These are phyloP conservation scores for Yarrowia keelungensis DNA, from an alignment of 805 yeast genomes.

Conservation along the genomic window DNA sequence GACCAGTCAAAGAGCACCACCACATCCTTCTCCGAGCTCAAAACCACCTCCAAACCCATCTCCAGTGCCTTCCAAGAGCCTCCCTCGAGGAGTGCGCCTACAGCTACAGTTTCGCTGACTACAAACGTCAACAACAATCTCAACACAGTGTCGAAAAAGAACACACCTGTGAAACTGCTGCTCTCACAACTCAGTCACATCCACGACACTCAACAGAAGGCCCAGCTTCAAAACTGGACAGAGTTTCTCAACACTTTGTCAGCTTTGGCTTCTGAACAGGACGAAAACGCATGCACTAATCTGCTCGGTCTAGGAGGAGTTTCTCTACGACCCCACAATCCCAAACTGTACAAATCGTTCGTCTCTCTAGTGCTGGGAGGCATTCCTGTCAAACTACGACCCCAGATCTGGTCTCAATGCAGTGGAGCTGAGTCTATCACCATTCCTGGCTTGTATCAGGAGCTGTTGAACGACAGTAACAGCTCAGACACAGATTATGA, in stretches of 20 bases:
- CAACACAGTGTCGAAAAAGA: neutral
- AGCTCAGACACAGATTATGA: conserved; percentile 16
- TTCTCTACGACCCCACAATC: conserved; percentile 6
- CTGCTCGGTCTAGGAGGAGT: conserved; percentile 54
- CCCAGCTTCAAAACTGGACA: conserved; percentile 57
- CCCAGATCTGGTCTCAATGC: conserved; percentile 61
- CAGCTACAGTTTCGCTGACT: conserved; percentile 19
- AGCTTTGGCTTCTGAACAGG: conserved; percentile 18
- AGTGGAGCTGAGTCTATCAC: conserved; percentile 56
- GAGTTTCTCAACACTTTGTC: conserved; percentile 52
- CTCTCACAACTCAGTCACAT: conserved; percentile 54
- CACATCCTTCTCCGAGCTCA: neutral
- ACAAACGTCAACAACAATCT: conserved; percentile 8
- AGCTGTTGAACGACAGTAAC: conserved; percentile 44
- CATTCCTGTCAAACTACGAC: conserved; percentile 57
- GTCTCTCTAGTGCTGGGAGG: conserved; percentile 55
- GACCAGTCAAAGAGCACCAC: neutral
- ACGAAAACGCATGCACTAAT: conserved; percentile 44
- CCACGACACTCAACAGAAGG: conserved; percentile 55
- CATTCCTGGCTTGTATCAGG: conserved; percentile 57
- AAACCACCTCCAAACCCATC: conserved; percentile 11
- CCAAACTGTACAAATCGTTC: conserved; percentile 22
- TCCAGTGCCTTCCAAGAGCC: conserved; percentile 18
- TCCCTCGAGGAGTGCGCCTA: conserved; percentile 14
- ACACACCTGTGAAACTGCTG: conserved; percentile 45